phyloP scores from a whole-genome alignment of 1,284 basidiomycete species.

The Schizophyllum amplum region DNA sequence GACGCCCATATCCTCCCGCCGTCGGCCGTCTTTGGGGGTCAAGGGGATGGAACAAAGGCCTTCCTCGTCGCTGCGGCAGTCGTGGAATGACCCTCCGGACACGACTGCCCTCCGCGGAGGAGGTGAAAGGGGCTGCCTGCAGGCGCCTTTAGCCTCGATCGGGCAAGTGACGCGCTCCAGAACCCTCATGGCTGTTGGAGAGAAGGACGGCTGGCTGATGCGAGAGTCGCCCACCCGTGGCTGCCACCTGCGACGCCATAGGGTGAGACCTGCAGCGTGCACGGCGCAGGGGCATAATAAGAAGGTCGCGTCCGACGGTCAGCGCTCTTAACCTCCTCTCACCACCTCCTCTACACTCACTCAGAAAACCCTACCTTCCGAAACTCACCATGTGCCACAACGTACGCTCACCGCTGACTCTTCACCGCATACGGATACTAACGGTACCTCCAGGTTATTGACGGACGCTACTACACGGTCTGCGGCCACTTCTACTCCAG shows the following conservation, averaged over 20 bases:
- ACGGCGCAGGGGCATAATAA: not conserved
- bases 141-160: not conserved
- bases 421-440: not conserved
- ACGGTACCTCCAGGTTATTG: slow-evolving; percentile 47
- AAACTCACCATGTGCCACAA: slow-evolving; percentile 61
- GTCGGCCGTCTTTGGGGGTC: not conserved
- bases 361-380: not conserved
- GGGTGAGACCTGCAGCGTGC: not conserved
- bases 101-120: not conserved
- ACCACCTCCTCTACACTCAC: not conserved
- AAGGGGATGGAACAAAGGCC: not conserved
- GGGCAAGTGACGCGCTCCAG: not conserved
- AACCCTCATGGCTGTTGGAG: not conserved
- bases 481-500: slow-evolving; percentile 61
- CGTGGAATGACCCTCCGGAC: not conserved
- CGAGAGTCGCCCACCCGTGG: not conserved
- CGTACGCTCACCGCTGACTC: slow-evolving; percentile 26
- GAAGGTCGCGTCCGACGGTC: not conserved
- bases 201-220: not conserved
- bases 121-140: not conserved
- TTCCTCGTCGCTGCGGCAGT: not conserved
- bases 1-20: not conserved
- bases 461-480: slow-evolving; percentile 63
- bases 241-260: not conserved
- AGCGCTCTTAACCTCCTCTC: not conserved